A percentile compares a stretch with the other conserved stretches of the same genome.
Evolutionary conservation across 768 basidiomycete species (phyloP).

Genomic region (Tricholoma hemisulphureum): DNA sequence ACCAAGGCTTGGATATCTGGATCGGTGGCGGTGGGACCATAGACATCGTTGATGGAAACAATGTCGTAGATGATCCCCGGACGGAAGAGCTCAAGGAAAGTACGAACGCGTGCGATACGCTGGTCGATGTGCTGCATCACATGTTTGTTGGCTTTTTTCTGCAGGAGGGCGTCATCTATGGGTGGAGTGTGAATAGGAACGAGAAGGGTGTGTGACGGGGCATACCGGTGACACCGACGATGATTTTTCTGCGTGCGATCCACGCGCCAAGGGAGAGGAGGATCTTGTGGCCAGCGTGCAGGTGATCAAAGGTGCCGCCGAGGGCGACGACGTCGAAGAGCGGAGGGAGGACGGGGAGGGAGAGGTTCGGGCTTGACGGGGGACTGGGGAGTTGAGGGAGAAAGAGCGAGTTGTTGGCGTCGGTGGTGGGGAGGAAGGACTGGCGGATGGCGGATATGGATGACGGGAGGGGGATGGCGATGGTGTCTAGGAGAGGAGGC

Average conservation of each 20-base stretch:
- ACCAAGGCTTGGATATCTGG: slow-evolving; percentile 89
- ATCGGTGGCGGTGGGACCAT: slow-evolving; percentile 88
- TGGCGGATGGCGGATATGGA: slow-evolving; percentile 39
- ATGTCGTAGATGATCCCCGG: slow-evolving; percentile 64
- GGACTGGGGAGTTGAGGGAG: not conserved
- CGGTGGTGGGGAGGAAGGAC: slow-evolving; percentile 34
- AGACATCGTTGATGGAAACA: slow-evolving; percentile 79
- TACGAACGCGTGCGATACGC: slow-evolving; percentile 58
- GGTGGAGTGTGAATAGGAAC: not conserved
- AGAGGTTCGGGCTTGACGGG: not conserved
- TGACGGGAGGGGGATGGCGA: slow-evolving; percentile 42
- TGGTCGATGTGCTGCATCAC: slow-evolving; percentile 59
- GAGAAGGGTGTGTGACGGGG: not conserved
- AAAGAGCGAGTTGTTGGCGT: slow-evolving; percentile 9
- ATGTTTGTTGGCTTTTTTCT: slow-evolving; percentile 67
- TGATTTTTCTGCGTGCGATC: slow-evolving; percentile 75
- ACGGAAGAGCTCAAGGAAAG: slow-evolving; percentile 71
- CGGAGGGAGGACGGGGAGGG: slow-evolving; percentile 12
- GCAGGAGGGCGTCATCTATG: slow-evolving; percentile 67
- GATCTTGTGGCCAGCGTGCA: slow-evolving; percentile 97
- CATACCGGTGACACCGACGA: slow-evolving; percentile 86
- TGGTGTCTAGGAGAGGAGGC: slow-evolving; percentile 31
- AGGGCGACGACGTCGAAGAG: slow-evolving; percentile 72
- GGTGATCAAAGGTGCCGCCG: slow-evolving; percentile 97
- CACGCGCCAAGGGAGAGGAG: slow-evolving; percentile 89